Percentiles rank a stretch among this genome's conserved stretches.
Conservation (phyloP, 306 rosid genomes). For the Ormosia emarginata region DNA sequence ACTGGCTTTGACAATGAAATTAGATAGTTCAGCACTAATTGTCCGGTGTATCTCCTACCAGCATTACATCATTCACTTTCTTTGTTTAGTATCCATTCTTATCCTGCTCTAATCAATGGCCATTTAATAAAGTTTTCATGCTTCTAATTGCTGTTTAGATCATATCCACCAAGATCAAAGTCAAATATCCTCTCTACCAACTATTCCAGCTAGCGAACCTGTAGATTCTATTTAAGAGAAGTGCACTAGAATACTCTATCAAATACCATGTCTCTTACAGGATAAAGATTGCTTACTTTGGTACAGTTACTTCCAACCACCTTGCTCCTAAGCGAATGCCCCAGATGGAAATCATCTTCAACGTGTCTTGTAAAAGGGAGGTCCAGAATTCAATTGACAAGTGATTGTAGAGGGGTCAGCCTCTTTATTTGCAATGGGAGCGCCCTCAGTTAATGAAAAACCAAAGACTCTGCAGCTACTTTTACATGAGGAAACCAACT, state of each 20-base stretch:
- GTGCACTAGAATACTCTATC: slow-evolving; percentile 22
- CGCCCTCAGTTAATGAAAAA: slow-evolving; percentile 72
- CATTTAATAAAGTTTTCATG: slow-evolving; percentile 14
- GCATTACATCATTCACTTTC: background rate
- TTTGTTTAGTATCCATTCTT: slow-evolving; percentile 27
- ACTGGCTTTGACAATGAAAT: background rate
- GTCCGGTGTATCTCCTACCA: background rate
- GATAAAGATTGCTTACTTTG: slow-evolving; percentile 51
- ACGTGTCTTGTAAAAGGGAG: slow-evolving; percentile 47
- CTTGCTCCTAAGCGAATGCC: slow-evolving; percentile 46
- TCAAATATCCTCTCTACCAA: background rate
- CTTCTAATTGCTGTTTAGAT: slow-evolving; percentile 24
- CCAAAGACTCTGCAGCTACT: slow-evolving; percentile 90
- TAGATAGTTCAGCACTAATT: background rate
- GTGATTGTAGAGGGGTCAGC: slow-evolving; percentile 38
- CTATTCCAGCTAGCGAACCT: background rate
- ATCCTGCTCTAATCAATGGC: slow-evolving; percentile 26
- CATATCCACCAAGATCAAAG: background rate
- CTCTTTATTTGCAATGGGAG: slow-evolving; percentile 40
- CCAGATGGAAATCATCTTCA: slow-evolving; percentile 53
- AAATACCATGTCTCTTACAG: slow-evolving; percentile 19
- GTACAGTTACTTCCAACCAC: slow-evolving; percentile 53
- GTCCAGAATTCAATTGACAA: slow-evolving; percentile 46
- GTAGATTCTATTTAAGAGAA: background rate
- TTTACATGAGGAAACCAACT: slow-evolving; percentile 58